phyloP scores from a whole-genome alignment of 495 filamentous ascomycete genomes.

The Annulohypoxylon bovei region DNA sequence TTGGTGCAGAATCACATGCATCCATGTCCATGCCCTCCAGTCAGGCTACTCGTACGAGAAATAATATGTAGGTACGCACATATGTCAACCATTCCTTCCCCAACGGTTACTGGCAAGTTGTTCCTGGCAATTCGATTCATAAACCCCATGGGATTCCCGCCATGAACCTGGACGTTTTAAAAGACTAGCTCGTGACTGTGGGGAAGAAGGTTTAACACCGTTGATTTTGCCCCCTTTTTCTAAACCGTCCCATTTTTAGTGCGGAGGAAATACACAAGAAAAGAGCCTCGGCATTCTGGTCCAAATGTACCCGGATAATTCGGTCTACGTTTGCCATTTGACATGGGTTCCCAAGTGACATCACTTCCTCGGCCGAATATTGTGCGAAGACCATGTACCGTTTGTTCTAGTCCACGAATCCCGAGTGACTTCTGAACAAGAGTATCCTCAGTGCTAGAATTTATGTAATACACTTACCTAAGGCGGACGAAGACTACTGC shows the following conservation, averaged over 20 bases:
- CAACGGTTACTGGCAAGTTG: not conserved
- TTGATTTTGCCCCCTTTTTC: slow-evolving; percentile 26
- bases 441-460: slow-evolving; percentile 6
- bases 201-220: slow-evolving; percentile 36
- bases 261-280: not conserved
- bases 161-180: slow-evolving; percentile 25
- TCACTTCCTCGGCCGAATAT: slow-evolving; percentile 42
- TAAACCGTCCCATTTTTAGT: slow-evolving; percentile 9
- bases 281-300: slow-evolving; percentile 46
- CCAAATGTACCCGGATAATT: slow-evolving; percentile 21
- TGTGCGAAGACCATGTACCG: slow-evolving; percentile 25
- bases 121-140: slow-evolving; percentile 19
- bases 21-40: too few relatives aligned
- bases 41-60: slow-evolving; percentile 3
- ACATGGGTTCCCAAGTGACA: slow-evolving; percentile 31
- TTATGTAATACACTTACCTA: not conserved
- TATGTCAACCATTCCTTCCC: not conserved
- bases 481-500: not conserved
- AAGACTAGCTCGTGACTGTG: slow-evolving; percentile 43
- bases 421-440: not conserved
- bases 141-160: slow-evolving; percentile 35
- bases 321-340: slow-evolving; percentile 10
- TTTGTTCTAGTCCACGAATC: slow-evolving; percentile 1
- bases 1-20: slow-evolving; percentile 35
- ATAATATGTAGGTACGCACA: slow-evolving; percentile 1